Conservation (phyloP, 2,329 filamentous ascomycete species). For the Leptographium flavum region DNA sequence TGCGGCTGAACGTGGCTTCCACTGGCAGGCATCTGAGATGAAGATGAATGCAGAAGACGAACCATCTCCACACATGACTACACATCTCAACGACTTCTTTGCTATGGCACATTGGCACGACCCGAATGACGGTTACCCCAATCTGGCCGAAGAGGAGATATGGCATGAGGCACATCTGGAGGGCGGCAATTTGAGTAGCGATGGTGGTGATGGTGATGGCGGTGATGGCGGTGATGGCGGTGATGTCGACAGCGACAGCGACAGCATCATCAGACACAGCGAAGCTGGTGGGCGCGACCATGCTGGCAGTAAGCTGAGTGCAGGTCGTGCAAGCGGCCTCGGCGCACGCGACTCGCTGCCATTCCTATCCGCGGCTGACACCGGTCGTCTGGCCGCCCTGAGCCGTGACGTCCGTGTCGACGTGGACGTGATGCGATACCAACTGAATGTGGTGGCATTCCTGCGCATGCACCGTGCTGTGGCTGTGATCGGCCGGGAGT, state of each 20-base stretch:
- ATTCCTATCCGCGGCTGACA: slow-evolving; percentile 25
- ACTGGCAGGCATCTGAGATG: neutral
- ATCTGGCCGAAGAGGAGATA: slow-evolving; percentile 47
- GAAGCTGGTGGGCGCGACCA: slow-evolving; percentile 1
- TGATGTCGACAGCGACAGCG: neutral
- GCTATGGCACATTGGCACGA: slow-evolving; percentile 81
- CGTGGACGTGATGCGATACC: slow-evolving; percentile 68
- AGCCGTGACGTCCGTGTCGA: slow-evolving; percentile 47
- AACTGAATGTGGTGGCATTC: slow-evolving; percentile 78
- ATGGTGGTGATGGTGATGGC: slow-evolving; percentile 4
- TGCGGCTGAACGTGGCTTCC: slow-evolving; percentile 28
- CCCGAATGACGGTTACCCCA: slow-evolving; percentile 55
- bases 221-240: slow-evolving; percentile 10
- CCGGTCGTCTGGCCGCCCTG: slow-evolving; percentile 45
- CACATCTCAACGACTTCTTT: slow-evolving; percentile 65
- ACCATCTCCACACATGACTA: slow-evolving; percentile 30
- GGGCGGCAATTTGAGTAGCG: no score
- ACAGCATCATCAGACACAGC: slow-evolving; percentile 7
- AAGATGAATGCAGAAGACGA: neutral
- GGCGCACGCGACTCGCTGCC: neutral
- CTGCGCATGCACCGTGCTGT: slow-evolving; percentile 80
- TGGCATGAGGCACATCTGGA: no score
- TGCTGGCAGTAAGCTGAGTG: neutral
- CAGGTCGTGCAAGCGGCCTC: neutral
- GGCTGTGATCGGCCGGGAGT: slow-evolving; percentile 21